Base-by-base conservation (phyloP, 75 land plant genomes). In the Picea glauca region DNA sequence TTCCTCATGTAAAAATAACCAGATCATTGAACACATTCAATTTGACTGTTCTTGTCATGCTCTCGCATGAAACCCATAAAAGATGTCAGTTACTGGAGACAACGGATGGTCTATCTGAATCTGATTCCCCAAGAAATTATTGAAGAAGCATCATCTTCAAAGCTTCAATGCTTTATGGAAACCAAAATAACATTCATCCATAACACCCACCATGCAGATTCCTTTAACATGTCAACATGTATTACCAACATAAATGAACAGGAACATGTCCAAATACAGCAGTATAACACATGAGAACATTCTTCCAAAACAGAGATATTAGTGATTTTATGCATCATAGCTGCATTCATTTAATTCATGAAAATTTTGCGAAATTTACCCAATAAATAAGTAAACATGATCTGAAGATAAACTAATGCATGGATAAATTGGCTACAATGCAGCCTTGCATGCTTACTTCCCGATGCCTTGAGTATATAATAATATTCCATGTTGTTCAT, bases 291-390 rank as follows among this genome's bases (percentile, higher is more conserved):
- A 40, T 40, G 20, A 11, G 8, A 11, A 40, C 50, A 68, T 68
- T 46, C 73, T 68, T 68, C 73, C 73, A 68, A 40, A 68, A 17
- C 32, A 38, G 5, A 14, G 13, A 38, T 67, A 33, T 35, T 67
- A 35, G 72, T 38, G 20, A 5, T 14, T 67, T 17, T 67, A 35
- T 4, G 20, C 7, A 43, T 35, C n/a, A 68, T 40, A 38, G 38
- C 20, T 33, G 12, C 73, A 68, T 18, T 20, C 73, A 70, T 40
- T 70, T 70, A 70, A 70, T 70, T 46, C 73, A 70, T 70, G 21
- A 20, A 70, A 40, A 40, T 2, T 18, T 70, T 70, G 73, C 5
- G 50, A 40, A 70, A 20, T 18, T 20, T 70, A 40, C 40, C 6
- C 20, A 11, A 67, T 32, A 67, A 1, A 38, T 31, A 33, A 66